phyloP scores from a whole-genome alignment of 2,329 filamentous ascomycete genomes.

The Clonostachys rhizophaga region DNA sequence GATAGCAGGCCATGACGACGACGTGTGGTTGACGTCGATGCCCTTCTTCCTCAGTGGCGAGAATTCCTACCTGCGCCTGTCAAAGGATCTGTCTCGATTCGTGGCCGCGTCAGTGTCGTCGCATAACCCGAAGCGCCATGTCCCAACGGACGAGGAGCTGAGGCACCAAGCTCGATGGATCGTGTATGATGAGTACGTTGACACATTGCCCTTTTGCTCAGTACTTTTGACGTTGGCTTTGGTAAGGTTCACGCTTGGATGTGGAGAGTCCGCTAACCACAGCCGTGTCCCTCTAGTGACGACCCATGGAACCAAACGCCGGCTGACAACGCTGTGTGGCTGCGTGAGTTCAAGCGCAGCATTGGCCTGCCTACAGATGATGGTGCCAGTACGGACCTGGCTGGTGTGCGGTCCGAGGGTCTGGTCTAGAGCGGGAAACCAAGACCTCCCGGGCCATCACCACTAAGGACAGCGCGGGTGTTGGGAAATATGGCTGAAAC shows the following conservation, averaged over 20 bases:
- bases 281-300: slow-evolving; percentile 7
- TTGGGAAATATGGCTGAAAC: too few species aligned
- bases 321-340: slow-evolving; percentile 23
- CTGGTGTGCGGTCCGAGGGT: too few species aligned
- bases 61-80: slow-evolving; percentile 10
- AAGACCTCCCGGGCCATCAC: too few species aligned
- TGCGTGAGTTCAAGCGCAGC: slow-evolving; percentile 9
- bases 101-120: slow-evolving; percentile 14
- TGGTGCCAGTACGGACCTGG: too few species aligned
- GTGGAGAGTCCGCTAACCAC: not conserved
- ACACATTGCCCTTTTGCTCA: not conserved
- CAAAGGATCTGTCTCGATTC: slow-evolving; percentile 10
- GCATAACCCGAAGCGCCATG: slow-evolving; percentile 12
- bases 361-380: not conserved
- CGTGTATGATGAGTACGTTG: slow-evolving; percentile 16
- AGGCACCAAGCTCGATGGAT: slow-evolving; percentile 21
- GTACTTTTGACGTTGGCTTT: too few species aligned
- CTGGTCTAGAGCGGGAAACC: too few species aligned
- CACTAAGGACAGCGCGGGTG: too few species aligned
- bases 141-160: slow-evolving; percentile 24
- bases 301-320: slow-evolving; percentile 33
- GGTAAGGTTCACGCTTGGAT: too few species aligned
- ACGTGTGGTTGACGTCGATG: too few species aligned
- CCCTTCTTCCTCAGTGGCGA: slow-evolving; percentile 8
- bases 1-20: too few species aligned